Evolutionary conservation across 805 yeast species (phyloP), one percentile per base, ranked within the genome.

Genomic region (Wickerhamomyces chaumierensis): DNA sequence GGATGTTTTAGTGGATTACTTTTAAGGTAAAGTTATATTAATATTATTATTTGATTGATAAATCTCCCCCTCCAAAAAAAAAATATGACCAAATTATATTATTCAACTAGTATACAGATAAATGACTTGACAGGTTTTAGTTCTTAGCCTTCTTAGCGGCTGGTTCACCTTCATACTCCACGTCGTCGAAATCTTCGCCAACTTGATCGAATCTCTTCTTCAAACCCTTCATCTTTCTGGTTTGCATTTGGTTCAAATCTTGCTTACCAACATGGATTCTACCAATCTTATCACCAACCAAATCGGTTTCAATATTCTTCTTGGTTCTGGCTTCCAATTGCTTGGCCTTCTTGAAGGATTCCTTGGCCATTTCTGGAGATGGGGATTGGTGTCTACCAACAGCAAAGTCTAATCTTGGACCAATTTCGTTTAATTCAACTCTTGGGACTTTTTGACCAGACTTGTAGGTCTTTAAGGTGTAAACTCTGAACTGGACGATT

Each of bases 201-300:
- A 60, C 64, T 62, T 85, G 95, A 58, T 88, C 96, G 52, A 71
- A 88, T 58, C 73, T 76, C 40, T 83, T 71, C 66, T 92, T 92
- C 56, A 92, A 71, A 60, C 98, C 98, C 72, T 92, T 92, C 96
- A 92, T 86, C 77, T 92, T 92, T 65, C 98, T 78, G 5, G 98
- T 90, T 66, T 92, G 98, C 58, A 92, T 62, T 60, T 80, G 80
- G 56, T 74, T 70, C 60, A 92, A 69, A 60, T 92, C 97, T 69
- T 92, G 98, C 60, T 79, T 79, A 63, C 96, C 96, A 62, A 92
- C 82, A 59, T 92, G 98, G 53, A 92, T 78, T 65, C 90, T 83
- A 52, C 96, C 98, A 44, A 92, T 72, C 75, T 90, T 86, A 61
- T 92, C 98, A 65, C 98, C 98, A 83, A 92, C 73, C 40, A 69